A percentile compares a stretch with the other conserved stretches of the same genome.
These are phyloP conservation scores for Plasmodium gallinaceum DNA, from an alignment of 169 alveolate genomes.

Conservation along the genomic window DNA sequence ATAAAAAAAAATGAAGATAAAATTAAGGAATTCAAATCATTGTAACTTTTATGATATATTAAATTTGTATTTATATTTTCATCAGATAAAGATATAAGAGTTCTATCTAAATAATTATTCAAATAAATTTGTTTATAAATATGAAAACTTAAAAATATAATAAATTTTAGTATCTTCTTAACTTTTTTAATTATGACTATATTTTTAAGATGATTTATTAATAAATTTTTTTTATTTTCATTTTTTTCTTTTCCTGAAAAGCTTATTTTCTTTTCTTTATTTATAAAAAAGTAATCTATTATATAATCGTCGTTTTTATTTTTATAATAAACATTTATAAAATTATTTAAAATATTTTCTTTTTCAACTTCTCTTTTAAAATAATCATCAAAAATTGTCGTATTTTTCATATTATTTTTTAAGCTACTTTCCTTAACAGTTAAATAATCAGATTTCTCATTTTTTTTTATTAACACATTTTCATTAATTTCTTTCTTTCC, in stretches of 20 bases:
- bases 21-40: constrained; percentile 15
- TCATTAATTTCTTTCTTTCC: constrained; percentile 43
- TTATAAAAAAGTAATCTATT: constrained; percentile 30
- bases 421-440: not conserved
- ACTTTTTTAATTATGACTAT: constrained; percentile 58
- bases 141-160: constrained; percentile 46
- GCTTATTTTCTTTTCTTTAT: constrained; percentile 45
- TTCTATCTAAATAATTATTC: constrained; percentile 49
- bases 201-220: constrained; percentile 71
- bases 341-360: constrained; percentile 47
- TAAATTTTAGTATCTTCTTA: constrained; percentile 28
- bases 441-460: not conserved
- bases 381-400: not conserved
- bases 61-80: constrained; percentile 35
- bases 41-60: constrained; percentile 13
- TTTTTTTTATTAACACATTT: not conserved
- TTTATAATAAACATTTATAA: constrained; percentile 39
- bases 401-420: not conserved
- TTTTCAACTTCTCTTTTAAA: constrained; percentile 48
- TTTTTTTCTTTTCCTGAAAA: constrained; percentile 11
- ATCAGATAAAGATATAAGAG: not conserved
- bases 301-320: constrained; percentile 62
- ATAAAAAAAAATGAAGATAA: constrained; percentile 34
- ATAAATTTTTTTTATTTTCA: constrained; percentile 8
- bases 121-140: constrained; percentile 41